These are phyloP conservation scores for Aegilops tauschii DNA, from an alignment of 176 grass and related monocot species.

Conservation along the genomic window DNA sequence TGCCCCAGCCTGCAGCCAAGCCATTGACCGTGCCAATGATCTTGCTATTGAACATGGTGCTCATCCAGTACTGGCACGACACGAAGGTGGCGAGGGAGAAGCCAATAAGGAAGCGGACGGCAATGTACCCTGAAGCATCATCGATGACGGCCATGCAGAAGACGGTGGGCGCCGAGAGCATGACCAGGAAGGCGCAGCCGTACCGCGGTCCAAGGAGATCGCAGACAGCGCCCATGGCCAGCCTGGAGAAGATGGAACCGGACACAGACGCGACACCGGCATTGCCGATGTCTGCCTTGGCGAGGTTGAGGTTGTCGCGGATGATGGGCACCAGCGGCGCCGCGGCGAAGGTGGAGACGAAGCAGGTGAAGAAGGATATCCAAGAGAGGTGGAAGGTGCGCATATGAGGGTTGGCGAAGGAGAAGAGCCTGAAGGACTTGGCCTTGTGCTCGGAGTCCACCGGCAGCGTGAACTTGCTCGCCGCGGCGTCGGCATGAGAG, in stretches of 20 bases:
- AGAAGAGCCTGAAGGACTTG: not conserved
- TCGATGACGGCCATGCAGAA: conserved; percentile 79
- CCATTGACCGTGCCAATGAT: conserved; percentile 81
- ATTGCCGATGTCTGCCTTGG: conserved; percentile 78
- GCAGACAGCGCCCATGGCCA: conserved; percentile 80
- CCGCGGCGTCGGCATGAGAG: not conserved
- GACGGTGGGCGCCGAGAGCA: conserved; percentile 66
- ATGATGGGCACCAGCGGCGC: conserved; percentile 61
- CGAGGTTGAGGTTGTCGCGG: conserved; percentile 68
- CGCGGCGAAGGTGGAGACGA: not conserved
- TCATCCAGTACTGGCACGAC: conserved; percentile 94
- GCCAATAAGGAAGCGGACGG: conserved; percentile 70
- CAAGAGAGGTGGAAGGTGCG: not conserved
- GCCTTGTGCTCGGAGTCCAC: conserved; percentile 97
- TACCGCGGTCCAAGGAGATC: conserved; percentile 76
- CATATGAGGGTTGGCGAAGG: not conserved
- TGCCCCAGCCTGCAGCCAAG: conserved; percentile 64
- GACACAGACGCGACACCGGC: conserved; percentile 85
- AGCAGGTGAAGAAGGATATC: not conserved
- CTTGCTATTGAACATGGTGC: conserved; percentile 68
- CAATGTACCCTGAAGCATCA: conserved; percentile 41
- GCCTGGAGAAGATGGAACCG: conserved; percentile 81
- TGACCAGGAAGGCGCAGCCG: conserved; percentile 77
- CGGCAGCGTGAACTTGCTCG: conserved; percentile 52
- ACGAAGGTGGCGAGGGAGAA: conserved; percentile 86